These are phyloP conservation scores for Kondoa malvinella DNA, from an alignment of 768 basidiomycete genomes.

Conservation along the genomic window DNA sequence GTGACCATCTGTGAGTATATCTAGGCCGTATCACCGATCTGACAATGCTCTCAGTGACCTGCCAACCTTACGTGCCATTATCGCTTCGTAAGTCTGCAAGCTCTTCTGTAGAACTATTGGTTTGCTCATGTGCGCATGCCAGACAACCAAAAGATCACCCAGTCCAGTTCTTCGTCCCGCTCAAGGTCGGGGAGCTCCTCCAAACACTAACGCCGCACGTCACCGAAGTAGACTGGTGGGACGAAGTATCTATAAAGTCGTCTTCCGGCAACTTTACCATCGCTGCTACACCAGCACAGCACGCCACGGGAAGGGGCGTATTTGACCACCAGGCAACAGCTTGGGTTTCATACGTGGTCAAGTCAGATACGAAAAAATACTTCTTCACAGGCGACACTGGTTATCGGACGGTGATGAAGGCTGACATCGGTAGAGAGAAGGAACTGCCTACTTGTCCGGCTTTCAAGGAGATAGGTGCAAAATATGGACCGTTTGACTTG, in stretches of 20 bases:
- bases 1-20: neutral
- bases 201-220: constrained; percentile 35
- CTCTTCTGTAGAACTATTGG: neutral
- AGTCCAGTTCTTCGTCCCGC: constrained; percentile 45
- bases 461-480: constrained; percentile 52
- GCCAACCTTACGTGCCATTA: constrained; percentile 35
- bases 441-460: constrained; percentile 45
- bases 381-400: constrained; percentile 52
- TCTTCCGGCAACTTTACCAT: constrained; percentile 34
- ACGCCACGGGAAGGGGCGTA: constrained; percentile 41
- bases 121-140: neutral
- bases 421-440: constrained; percentile 25
- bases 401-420: constrained; percentile 28
- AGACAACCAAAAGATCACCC: constrained; percentile 11
- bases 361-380: constrained; percentile 31
- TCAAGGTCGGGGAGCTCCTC: constrained; percentile 33
- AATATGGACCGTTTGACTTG: constrained; percentile 49
- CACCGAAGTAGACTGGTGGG: constrained; percentile 53
- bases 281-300: constrained; percentile 50
- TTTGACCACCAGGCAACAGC: constrained; percentile 44
- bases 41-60: constrained; percentile 35
- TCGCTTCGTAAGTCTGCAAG: neutral
- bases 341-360: constrained; percentile 52
- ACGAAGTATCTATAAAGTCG: constrained; percentile 30
- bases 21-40: constrained; percentile 20